Percentiles rank a stretch among this genome's conserved stretches.
phyloP scores from a whole-genome alignment of 495 filamentous ascomycete species.

The Penicillium samsonianum region DNA sequence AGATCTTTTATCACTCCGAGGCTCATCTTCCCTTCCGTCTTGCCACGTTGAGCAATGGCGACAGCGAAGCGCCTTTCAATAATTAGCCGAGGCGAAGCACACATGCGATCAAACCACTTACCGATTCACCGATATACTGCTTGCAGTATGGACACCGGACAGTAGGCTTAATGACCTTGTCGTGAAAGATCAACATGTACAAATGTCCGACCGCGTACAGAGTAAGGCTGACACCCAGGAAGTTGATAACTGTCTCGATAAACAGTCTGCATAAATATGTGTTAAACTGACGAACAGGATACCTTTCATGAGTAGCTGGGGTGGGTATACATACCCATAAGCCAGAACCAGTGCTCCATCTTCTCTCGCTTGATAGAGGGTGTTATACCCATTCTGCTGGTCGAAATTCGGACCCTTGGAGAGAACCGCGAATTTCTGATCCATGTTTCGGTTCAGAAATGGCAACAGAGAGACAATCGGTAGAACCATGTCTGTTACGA shows the following conservation, averaged over 20 bases:
- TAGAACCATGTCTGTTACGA: conserved; percentile 69
- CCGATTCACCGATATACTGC: conserved; percentile 66
- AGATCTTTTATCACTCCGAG: neutral
- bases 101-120: conserved; percentile 28
- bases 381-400: conserved; percentile 60
- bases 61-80: conserved; percentile 58
- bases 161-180: conserved; percentile 69
- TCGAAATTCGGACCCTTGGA: conserved; percentile 54
- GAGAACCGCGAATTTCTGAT: conserved; percentile 73
- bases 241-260: conserved; percentile 65
- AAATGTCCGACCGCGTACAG: conserved; percentile 66
- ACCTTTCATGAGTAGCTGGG: neutral
- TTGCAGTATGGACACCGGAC: conserved; percentile 72
- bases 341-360: conserved; percentile 74
- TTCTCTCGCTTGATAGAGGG: conserved; percentile 62
- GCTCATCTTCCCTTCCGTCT: conserved; percentile 67
- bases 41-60: conserved; percentile 76
- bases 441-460: conserved; percentile 69
- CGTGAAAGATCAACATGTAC: conserved; percentile 61
- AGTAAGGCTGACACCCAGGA: conserved; percentile 63
- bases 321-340: conserved; percentile 56
- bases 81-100: neutral
- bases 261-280: conserved; percentile 51
- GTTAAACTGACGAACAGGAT: neutral
- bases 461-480: conserved; percentile 69